Base-by-base conservation (phyloP, 768 basidiomycete species). In the Tricholoma matsutake region DNA sequence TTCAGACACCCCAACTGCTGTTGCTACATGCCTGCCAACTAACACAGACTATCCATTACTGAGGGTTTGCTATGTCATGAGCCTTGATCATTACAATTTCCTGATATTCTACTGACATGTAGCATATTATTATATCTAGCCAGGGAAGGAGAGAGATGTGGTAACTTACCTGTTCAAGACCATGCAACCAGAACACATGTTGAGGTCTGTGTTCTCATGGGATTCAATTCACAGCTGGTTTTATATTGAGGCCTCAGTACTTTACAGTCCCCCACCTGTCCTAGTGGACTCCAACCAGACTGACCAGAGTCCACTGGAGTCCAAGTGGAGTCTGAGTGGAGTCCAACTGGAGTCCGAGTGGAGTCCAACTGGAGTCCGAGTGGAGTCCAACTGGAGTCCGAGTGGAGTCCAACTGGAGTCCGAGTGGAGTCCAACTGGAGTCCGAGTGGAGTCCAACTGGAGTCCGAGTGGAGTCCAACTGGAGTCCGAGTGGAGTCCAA, bases 181-280 rank as follows among this genome's bases (percentile, higher is more conserved):
- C 7, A 20, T 10, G 9, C 1, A 13, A 56, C 20, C 7, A 8
- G 25, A 35, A 56, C 34, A 56, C 25, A 37, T 2, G 39, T 56
- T 37, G 35, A 56, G 39, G 54, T 39, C 54, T 35, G 34, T 10
- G 6, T 56, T 56, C 53, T 32, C 39, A 3, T 10, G 8, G 39
- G 54, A 56, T 35, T 2, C 54, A 56, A 7, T 56, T 39, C 9
- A 6, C 6, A 10, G 54, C 1, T 56, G 54, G 54, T 35, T 56
- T 56, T 56, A 56, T 41, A 56, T 56, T 37, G 54, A 56, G 54
- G 54, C 54, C 45, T n/a, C n/a, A n/a, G n/a, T n/a, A n/a, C n/a
- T n/a, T n/a, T n/a, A n/a, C n/a, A n/a, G n/a, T n/a, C n/a, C n/a
- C n/a, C n/a, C n/a, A n/a, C n/a, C n/a, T n/a, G n/a, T n/a, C n/a